Evolutionary conservation across 208 protist genomes (phyloP).

Genomic region (Trypanosoma cruzi): DNA sequence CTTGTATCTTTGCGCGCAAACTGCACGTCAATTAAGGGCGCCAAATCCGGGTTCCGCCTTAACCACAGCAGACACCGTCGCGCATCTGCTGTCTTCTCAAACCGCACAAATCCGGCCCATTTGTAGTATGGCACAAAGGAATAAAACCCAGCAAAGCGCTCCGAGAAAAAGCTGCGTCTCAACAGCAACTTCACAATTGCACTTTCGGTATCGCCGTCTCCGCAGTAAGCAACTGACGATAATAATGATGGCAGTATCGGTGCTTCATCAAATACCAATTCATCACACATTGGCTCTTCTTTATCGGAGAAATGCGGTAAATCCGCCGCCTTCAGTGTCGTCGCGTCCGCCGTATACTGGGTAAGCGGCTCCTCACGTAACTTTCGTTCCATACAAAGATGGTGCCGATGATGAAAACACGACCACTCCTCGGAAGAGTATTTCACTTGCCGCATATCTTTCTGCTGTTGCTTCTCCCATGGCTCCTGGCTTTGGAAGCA

Average conservation of each 20-base stretch:
- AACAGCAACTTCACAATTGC: constrained; percentile 22
- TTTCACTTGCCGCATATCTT: background rate
- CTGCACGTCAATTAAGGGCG: constrained; percentile 34
- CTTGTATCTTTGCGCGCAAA: constrained; percentile 46
- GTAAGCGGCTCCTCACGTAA: background rate
- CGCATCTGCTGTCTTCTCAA: constrained; percentile 43
- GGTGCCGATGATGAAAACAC: constrained; percentile 20
- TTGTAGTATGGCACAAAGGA: constrained; percentile 47
- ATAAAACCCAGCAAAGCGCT: constrained; percentile 52
- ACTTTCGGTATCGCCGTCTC: background rate
- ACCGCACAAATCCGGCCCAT: constrained; percentile 59
- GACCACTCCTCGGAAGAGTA: constrained; percentile 9
- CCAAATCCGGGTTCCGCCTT: constrained; percentile 28
- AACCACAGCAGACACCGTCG: constrained; percentile 60
- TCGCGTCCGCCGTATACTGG: background rate
- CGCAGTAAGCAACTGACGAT: background rate
- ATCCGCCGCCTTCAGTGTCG: background rate
- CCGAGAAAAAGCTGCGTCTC: constrained; percentile 39
- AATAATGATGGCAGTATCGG: background rate
- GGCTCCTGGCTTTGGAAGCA: background rate
- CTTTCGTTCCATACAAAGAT: background rate
- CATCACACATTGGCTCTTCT: background rate
- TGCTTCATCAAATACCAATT: background rate
- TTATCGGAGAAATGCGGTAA: background rate
- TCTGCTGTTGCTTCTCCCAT: background rate